Conservation (phyloP, 768 basidiomycete genomes). For the Amanita inopinata region DNA sequence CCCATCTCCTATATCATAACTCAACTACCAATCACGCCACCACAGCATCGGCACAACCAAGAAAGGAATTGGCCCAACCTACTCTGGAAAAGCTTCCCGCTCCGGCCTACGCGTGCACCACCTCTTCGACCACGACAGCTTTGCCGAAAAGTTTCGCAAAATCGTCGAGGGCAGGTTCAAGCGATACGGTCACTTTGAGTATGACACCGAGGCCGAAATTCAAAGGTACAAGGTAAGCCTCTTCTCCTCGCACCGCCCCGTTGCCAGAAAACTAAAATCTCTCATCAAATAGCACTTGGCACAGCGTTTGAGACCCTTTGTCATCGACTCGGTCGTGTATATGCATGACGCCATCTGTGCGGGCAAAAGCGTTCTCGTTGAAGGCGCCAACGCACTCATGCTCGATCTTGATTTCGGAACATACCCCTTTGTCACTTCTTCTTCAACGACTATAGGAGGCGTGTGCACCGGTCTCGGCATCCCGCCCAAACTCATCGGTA, state of each 20-base stretch:
- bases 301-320: constrained; percentile 75
- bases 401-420: constrained; percentile 97
- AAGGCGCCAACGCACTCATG: constrained; percentile 98
- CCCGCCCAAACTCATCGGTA: constrained; percentile 82
- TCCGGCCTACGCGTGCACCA: constrained; percentile 96
- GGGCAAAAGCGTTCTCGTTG: constrained; percentile 80
- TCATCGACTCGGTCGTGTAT: constrained; percentile 81
- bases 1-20: constrained; percentile 3
- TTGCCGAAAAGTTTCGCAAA: constrained; percentile 88
- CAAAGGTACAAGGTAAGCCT: constrained; percentile 71
- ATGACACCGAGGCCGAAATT: constrained; percentile 97
- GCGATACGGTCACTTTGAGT: constrained; percentile 95
- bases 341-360: constrained; percentile 70
- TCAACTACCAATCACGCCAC: background rate
- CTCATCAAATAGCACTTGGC: constrained; percentile 54
- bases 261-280: background rate
- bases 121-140: constrained; percentile 77
- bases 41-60: constrained; percentile 92
- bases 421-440: constrained; percentile 96
- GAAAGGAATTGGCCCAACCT: constrained; percentile 97
- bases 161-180: constrained; percentile 97
- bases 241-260: background rate
- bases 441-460: constrained; percentile 87
- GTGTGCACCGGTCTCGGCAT: constrained; percentile 98
- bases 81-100: constrained; percentile 94